phyloP scores from a whole-genome alignment of 176 grass and related monocot species.

The Avena atlantica region DNA sequence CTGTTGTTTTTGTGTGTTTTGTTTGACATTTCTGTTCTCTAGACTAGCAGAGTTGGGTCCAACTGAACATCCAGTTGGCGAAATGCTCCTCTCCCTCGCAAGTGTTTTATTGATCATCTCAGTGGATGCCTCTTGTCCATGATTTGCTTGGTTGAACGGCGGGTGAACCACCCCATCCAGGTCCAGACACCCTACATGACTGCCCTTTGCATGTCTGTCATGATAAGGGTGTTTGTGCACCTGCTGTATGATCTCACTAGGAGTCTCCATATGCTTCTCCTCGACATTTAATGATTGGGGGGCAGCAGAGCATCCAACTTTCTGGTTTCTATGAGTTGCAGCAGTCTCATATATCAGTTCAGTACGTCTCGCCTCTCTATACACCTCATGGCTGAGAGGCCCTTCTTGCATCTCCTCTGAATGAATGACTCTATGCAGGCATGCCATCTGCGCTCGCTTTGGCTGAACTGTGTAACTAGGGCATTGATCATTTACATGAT shows the following conservation, averaged over 20 bases:
- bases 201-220: not conserved
- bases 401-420: slow-evolving; percentile 21
- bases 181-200: not conserved
- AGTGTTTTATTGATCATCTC: not conserved
- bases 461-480: not conserved
- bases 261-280: not conserved
- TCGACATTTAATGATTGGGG: not conserved
- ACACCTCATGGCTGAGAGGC: slow-evolving; percentile 17
- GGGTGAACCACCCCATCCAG: slow-evolving; percentile 16
- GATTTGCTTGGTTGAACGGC: not conserved
- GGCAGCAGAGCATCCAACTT: not conserved
- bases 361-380: slow-evolving; percentile 16
- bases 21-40: not conserved
- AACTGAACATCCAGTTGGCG: not conserved
- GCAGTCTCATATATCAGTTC: slow-evolving; percentile 14
- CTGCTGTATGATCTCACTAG: not conserved
- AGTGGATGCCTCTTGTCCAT: slow-evolving; percentile 27
- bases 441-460: not conserved
- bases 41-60: not conserved
- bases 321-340: slow-evolving; percentile 15
- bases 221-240: not conserved
- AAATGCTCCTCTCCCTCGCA: not conserved
- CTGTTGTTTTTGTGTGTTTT: slow-evolving; percentile 9
- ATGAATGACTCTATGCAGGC: slow-evolving; percentile 13
- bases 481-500: slow-evolving; percentile 4